A percentile compares a stretch with the other conserved stretches of the same genome.
Conservation (phyloP, 1,284 basidiomycete genomes). For the Pisolithus thermaeus region DNA sequence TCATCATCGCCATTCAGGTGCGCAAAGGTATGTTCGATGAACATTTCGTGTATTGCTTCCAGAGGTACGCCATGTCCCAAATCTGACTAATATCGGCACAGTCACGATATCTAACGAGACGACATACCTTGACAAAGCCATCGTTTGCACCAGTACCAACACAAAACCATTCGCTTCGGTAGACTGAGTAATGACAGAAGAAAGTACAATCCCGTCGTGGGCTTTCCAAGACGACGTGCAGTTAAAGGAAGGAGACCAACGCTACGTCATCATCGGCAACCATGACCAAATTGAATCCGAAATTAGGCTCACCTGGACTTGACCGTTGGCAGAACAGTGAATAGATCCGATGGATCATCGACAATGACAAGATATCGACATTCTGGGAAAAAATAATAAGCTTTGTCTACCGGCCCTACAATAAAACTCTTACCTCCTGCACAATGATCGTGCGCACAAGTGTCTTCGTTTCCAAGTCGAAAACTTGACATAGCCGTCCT, state of each 20-base stretch:
- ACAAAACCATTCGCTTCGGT: conserved; percentile 31
- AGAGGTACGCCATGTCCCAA: conserved; percentile 46
- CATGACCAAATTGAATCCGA: conserved; percentile 3
- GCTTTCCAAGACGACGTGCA: conserved; percentile 77
- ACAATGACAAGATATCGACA: conserved; percentile 76
- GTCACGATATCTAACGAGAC: neutral
- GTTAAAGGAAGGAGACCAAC: conserved; percentile 80
- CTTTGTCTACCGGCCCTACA: neutral
- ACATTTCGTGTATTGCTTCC: conserved; percentile 12
- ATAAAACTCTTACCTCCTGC: conserved; percentile 52
- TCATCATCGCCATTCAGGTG: conserved; percentile 13
- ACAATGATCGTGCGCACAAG: conserved; percentile 83
- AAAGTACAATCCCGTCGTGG: conserved; percentile 79
- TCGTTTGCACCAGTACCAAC: conserved; percentile 85
- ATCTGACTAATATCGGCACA: conserved; percentile 32
- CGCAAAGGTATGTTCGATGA: conserved; percentile 8
- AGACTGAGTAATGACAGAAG: conserved; percentile 51
- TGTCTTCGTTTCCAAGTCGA: conserved; percentile 87
- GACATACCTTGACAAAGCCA: conserved; percentile 67
- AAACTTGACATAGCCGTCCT: conserved; percentile 91
- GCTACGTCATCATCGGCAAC: conserved; percentile 31
- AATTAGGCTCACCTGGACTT: conserved; percentile 53
- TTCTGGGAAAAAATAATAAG: conserved; percentile 35
- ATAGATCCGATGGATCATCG: conserved; percentile 72
- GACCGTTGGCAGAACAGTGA: conserved; percentile 82